These are phyloP conservation scores for Dentipellis fragilis DNA, from an alignment of 768 basidiomycete genomes.

Conservation along the genomic window DNA sequence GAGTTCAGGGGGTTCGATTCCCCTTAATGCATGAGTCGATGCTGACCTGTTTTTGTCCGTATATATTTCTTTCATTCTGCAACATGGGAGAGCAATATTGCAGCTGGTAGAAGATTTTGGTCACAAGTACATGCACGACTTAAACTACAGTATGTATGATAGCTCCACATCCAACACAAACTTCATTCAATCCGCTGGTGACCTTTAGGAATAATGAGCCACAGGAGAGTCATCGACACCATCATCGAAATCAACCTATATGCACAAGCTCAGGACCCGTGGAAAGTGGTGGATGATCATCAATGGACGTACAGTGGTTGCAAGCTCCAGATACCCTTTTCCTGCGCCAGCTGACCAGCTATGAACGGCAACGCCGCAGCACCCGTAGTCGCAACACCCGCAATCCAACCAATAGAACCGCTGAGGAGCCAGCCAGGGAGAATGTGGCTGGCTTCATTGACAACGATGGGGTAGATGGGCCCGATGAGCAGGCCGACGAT, in stretches of 20 bases:
- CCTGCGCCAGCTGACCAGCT: too few species aligned
- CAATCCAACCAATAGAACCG: conserved; percentile 4
- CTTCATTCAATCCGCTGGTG: neutral
- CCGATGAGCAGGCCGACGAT: conserved; percentile 63
- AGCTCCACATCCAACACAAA: too few species aligned
- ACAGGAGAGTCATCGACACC: neutral
- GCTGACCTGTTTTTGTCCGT: too few species aligned
- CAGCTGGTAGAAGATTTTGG: too few species aligned
- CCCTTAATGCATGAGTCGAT: conserved; percentile 78
- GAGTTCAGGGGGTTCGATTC: conserved; percentile 88
- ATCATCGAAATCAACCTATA: conserved; percentile 2
- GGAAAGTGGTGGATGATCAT: conserved; percentile 4
- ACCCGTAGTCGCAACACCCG: too few species aligned
- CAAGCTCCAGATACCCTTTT: conserved; percentile 2
- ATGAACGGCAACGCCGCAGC: too few species aligned
- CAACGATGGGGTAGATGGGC: conserved; percentile 55
- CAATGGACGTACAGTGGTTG: conserved; percentile 9
- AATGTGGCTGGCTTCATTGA: conserved; percentile 6
- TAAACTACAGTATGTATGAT: too few species aligned
- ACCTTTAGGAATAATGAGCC: neutral
- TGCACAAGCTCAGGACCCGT: conserved; percentile 4
- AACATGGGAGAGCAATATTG: too few species aligned
- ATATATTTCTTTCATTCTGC: too few species aligned
- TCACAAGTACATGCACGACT: too few species aligned
- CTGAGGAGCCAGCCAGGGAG: conserved; percentile 2